Conservation (phyloP, 345 rosid genomes). For the Anacardium occidentale region DNA sequence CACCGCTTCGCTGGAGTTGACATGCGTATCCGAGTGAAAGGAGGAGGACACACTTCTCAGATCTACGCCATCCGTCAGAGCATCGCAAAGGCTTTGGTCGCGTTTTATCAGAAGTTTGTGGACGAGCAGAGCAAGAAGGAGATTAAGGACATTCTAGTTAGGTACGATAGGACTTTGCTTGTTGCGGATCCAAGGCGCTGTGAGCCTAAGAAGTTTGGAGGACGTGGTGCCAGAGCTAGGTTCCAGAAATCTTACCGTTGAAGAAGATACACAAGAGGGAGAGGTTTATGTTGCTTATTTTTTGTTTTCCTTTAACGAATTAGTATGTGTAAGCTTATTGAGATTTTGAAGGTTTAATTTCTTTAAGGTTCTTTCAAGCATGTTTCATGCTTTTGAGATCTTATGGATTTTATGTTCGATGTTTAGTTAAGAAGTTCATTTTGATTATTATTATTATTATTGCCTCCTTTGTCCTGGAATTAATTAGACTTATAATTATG, state of each 20-base stretch:
- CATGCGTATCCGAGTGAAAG: slow-evolving; percentile 81
- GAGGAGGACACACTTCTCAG: slow-evolving; percentile 90
- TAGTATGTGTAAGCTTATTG: slow-evolving; percentile 1
- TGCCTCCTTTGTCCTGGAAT: neutral
- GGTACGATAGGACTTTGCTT: slow-evolving; percentile 79
- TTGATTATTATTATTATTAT: neutral
- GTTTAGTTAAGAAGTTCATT: neutral
- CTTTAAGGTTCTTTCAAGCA: neutral
- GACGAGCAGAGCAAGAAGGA: slow-evolving; percentile 92
- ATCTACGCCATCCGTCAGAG: slow-evolving; percentile 90
- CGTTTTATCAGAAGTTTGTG: slow-evolving; percentile 76
- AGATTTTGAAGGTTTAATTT: neutral
- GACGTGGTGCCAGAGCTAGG: slow-evolving; percentile 84
- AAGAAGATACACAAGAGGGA: slow-evolving; percentile 4
- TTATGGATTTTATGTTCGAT: neutral
- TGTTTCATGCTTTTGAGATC: neutral
- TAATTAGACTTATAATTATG: neutral
- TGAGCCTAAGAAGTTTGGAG: slow-evolving; percentile 96
- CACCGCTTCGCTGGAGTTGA: slow-evolving; percentile 80
- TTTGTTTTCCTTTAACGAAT: slow-evolving; percentile 4
- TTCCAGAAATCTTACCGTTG: slow-evolving; percentile 94
- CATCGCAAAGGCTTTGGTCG: slow-evolving; percentile 86
- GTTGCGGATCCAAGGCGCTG: slow-evolving; percentile 89
- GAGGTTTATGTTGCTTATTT: neutral
- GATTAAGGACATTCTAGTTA: slow-evolving; percentile 72